These are phyloP conservation scores for Diaporthe longicolla DNA, from an alignment of 2,329 filamentous ascomycete genomes.

Conservation along the genomic window DNA sequence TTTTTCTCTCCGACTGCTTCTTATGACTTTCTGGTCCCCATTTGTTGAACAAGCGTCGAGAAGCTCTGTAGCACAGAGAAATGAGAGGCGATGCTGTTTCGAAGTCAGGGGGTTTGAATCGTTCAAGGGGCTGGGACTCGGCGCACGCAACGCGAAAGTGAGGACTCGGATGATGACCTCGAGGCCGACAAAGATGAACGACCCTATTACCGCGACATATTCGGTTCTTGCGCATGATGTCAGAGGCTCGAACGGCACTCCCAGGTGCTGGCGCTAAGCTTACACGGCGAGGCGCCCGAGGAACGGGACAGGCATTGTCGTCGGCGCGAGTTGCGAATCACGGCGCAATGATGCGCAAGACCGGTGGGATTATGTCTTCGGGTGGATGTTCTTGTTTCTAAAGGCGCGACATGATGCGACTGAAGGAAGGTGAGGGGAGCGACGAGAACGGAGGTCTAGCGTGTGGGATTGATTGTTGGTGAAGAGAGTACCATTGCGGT, in stretches of 20 bases:
- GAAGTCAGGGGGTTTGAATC: constrained; percentile 41
- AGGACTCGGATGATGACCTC: constrained; percentile 88
- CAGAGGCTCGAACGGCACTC: background rate
- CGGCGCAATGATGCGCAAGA: constrained; percentile 6
- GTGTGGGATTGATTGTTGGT: constrained; percentile 23
- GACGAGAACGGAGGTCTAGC: constrained; percentile 10
- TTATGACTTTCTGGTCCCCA: constrained; percentile 80
- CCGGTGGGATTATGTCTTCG: background rate
- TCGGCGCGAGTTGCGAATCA: constrained; percentile 37
- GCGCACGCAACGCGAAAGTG: constrained; percentile 87
- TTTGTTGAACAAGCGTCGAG: constrained; percentile 85
- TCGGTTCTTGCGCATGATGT: constrained; percentile 71
- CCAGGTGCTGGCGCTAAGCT: constrained; percentile 48
- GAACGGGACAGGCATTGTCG: constrained; percentile 67
- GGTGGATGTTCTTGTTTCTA: background rate
- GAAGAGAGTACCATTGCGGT: background rate
- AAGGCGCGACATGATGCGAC: constrained; percentile 31
- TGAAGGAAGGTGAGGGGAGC: background rate
- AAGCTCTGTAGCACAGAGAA: constrained; percentile 84
- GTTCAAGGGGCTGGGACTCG: constrained; percentile 24
- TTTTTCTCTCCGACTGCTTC: constrained; percentile 76
- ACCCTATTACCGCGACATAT: constrained; percentile 88
- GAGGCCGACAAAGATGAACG: constrained; percentile 84
- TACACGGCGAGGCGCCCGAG: constrained; percentile 67
- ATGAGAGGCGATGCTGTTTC: constrained; percentile 81